Evolutionary conservation across 768 basidiomycete species (phyloP).

Genomic region (Kondoa malvinella): DNA sequence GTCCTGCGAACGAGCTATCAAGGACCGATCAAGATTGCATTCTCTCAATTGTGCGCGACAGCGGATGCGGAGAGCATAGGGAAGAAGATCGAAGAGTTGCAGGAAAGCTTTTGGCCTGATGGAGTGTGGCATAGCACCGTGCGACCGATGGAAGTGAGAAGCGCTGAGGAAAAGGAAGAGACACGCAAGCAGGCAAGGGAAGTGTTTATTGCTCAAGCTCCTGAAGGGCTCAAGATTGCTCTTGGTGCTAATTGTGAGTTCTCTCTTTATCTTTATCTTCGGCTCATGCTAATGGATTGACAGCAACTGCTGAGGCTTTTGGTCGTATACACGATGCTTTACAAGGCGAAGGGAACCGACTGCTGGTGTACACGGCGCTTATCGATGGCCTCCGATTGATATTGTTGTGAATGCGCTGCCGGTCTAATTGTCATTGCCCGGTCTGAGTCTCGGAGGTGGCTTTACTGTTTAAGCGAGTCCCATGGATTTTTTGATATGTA

Average conservation of each 20-base stretch:
- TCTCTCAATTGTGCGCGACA: constrained; percentile 8
- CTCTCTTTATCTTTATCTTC: neutral
- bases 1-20: constrained; percentile 16
- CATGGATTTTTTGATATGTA: no score
- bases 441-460: no score
- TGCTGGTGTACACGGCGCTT: constrained; percentile 8
- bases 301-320: constrained; percentile 16
- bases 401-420: constrained; percentile 9
- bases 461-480: no score
- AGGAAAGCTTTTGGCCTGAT: constrained; percentile 17
- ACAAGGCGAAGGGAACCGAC: constrained; percentile 9
- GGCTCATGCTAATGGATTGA: neutral
- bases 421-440: no score
- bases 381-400: constrained; percentile 14
- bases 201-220: constrained; percentile 12
- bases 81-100: constrained; percentile 10
- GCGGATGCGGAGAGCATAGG: constrained; percentile 12
- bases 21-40: constrained; percentile 7
- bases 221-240: constrained; percentile 17
- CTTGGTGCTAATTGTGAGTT: constrained; percentile 11
- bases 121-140: neutral
- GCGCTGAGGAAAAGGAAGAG: constrained; percentile 14
- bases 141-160: neutral
- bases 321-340: constrained; percentile 14
- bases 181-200: constrained; percentile 13